A percentile compares a stretch with the other conserved stretches of the same genome.
phyloP scores from a whole-genome alignment of 768 basidiomycete species.

The Rhizopogon vulgaris region DNA sequence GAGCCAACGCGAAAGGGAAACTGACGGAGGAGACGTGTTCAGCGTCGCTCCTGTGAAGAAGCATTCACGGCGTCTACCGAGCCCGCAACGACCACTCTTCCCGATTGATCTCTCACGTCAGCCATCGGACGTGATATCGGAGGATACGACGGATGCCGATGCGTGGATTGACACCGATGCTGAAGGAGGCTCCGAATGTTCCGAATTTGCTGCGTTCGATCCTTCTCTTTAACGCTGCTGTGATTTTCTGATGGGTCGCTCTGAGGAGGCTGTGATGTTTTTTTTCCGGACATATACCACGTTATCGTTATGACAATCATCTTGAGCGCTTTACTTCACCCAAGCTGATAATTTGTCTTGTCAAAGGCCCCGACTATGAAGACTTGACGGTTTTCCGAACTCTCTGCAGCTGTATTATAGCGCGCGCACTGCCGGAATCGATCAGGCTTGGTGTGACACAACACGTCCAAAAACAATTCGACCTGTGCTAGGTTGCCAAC shows the following conservation, averaged over 20 bases:
- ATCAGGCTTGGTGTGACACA: background rate
- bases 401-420: no score
- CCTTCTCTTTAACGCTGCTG: background rate
- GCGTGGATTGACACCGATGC: constrained; percentile 36
- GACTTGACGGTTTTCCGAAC: no score
- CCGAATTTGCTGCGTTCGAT: constrained; percentile 10
- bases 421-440: no score
- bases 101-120: constrained; percentile 5
- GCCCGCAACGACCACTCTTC: constrained; percentile 3
- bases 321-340: background rate
- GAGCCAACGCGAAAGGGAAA: constrained; percentile 8
- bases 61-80: background rate
- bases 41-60: background rate
- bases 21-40: constrained; percentile 15
- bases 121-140: background rate
- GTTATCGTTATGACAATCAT: background rate
- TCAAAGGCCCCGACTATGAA: background rate
- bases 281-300: background rate
- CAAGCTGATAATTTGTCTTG: no score
- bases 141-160: constrained; percentile 18
- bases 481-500: no score
- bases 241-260: background rate
- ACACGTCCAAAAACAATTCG: background rate
- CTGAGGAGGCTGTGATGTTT: background rate
- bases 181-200: constrained; percentile 23